A percentile compares a stretch with the other conserved stretches of the same genome.
These are phyloP conservation scores for Mortierella sp. DNA, from an alignment of 371 early-diverging fungal genomes.

Conservation along the genomic window DNA sequence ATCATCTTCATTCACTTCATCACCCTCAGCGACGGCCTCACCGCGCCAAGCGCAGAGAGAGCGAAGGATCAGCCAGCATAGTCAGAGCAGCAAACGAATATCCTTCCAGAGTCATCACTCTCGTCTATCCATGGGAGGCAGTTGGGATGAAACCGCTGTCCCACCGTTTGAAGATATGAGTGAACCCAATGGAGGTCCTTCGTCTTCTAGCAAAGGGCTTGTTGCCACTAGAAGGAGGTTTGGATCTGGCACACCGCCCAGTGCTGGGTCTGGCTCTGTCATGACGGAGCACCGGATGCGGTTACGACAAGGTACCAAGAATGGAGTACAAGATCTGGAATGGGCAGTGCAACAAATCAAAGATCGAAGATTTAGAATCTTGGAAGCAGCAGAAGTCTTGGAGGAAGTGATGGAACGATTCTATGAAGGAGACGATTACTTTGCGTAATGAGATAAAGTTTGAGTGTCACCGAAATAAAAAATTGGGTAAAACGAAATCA, in stretches of 20 bases:
- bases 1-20: constrained; percentile 2
- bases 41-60: not conserved
- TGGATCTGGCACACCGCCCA: not conserved
- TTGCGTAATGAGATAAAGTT: constrained; percentile 19
- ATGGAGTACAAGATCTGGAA: constrained; percentile 34
- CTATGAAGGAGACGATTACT: constrained; percentile 45
- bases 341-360: constrained; percentile 54
- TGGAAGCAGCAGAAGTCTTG: constrained; percentile 45
- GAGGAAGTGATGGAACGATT: constrained; percentile 49
- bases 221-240: constrained; percentile 11
- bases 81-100: not conserved
- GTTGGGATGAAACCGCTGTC: constrained; percentile 31
- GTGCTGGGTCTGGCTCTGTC: not conserved
- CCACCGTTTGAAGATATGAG: constrained; percentile 21
- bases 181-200: constrained; percentile 14
- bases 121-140: constrained; percentile 29
- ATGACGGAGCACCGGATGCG: constrained; percentile 20
- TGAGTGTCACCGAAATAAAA: not conserved
- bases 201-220: constrained; percentile 3
- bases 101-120: constrained; percentile 37
- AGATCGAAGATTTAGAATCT: constrained; percentile 43
- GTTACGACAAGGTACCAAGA: constrained; percentile 40
- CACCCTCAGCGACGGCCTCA: constrained; percentile 2
- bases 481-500: too few species aligned
- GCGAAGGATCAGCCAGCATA: not conserved